Evolutionary conservation across 306 rosid species (phyloP), one percentile per base, ranked within the genome.

Genomic region (Styphnolobium japonicum): DNA sequence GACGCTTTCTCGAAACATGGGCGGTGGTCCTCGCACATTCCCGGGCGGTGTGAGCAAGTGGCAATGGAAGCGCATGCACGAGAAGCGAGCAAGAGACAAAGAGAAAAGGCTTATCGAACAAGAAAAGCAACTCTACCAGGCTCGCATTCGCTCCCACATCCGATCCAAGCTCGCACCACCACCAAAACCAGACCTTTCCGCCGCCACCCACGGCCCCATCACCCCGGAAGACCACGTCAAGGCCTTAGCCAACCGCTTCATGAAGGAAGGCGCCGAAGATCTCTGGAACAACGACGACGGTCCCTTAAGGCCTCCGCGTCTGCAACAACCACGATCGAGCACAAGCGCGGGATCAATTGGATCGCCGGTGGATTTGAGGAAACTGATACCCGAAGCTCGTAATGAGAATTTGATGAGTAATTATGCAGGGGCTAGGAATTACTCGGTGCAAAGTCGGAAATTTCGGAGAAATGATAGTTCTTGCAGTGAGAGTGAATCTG

Each of bases 21-120:
- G 98, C 3, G 98, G 97, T 4, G 98, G 98, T 36, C 97, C 98
- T 18, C 92, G 97, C 6, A 95, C 98, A 21, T 95, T 92, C 76
- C 97, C 97, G 0, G 96, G 98, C 23, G 96, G 98, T 3, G 92
- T 93, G 0, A 90, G 8, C 93, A 95, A 95, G 85, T 95, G 99
- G 99, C 87, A 93, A 67, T 91, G 96, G 98, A 95, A 95, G 85
- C 97, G 98, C 34, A 92, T 93, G 99, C 99, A 95, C 79, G 99
- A 93, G 87, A 93, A 95, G 33, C 84, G 89, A 7, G 98, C 98
- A 53, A 61, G 66, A 67, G 98, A 92, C 67, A 95, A 95, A 78
- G 91, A 92, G 46, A 78, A 46, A 2, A 69, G 88, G 16, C 97
- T 95, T 10, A 81, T 95, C 5, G 88, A 85, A 0, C 98, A 95